Evolutionary conservation across 805 yeast species (phyloP), one percentile per base, ranked within the genome.

Genomic region (Naumovozyma baii): DNA sequence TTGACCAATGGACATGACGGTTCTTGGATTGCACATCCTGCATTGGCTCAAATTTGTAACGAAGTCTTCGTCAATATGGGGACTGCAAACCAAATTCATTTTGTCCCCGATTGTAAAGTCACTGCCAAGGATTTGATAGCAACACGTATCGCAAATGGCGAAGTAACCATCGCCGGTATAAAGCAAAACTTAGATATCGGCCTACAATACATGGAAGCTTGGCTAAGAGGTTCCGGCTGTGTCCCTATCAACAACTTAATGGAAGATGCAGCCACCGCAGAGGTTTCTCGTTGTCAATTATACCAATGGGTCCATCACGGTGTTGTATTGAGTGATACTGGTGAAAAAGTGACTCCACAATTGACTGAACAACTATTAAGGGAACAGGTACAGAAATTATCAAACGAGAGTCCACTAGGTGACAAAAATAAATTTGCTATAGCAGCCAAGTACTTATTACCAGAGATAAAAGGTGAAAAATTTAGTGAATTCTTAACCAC

Each of bases 241-340:
- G 88, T 81, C 44, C 90, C 94, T 49, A 83, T 83, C 61, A 82
- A 83, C 67, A 75, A 77, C 60, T 69, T 83, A 62, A 83, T 83
- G 94, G 94, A 83, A 64, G 94, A 83, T 62, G 94, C 94, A 20
- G 92, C 92, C 26, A 83, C 94, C 37, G 90, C 92, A 31, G 94
- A 83, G 63, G 94, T 83, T 31, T 79, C 88, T 29, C 74, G 92
- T 66, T 73, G 86, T 45, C 90, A 82, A 64, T 68, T 83, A 50
- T 79, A 79, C 71, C 86, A 84, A 58, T 83, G 94, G 94, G 83
- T 78, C 38, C 80, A 77, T 43, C 88, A 83, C 58, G 74, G 76
- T 34, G 81, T 76, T 34, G 64, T 57, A 40, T 57, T 74, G 44
- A 70, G 75, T 40, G 84, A 80, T 52, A 69, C 77, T 18, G 78